These are phyloP conservation scores for Aureobasidium pullulans DNA, from an alignment of 2,329 filamentous ascomycete species.

Conservation along the genomic window DNA sequence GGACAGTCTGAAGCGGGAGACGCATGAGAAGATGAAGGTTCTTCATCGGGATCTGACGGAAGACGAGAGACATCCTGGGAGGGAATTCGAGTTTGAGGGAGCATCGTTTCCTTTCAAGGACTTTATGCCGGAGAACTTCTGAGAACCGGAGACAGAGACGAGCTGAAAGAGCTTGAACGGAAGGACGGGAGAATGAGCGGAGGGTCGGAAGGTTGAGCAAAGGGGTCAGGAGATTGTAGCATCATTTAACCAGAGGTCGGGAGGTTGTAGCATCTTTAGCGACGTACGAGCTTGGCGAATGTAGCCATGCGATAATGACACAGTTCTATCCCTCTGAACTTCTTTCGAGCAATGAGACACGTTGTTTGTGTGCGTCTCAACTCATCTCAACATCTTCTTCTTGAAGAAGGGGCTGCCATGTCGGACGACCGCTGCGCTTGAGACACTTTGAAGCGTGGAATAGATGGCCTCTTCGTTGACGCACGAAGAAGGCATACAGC, in stretches of 20 bases:
- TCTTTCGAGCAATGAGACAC: no score
- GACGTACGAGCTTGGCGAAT: neutral
- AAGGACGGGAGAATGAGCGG: no score
- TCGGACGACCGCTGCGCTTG: slow-evolving; percentile 1
- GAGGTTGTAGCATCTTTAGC: neutral
- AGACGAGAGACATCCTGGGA: neutral
- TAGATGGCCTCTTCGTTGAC: slow-evolving; percentile 52
- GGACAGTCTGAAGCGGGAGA: neutral
- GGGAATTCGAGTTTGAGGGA: neutral
- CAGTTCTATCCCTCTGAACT: neutral
- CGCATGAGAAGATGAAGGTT: neutral
- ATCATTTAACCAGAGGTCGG: no score
- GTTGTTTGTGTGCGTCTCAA: neutral
- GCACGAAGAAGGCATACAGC: slow-evolving; percentile 51
- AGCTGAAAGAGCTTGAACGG: neutral
- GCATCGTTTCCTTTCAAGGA: neutral
- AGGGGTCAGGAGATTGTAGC: no score
- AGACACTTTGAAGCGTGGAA: slow-evolving; percentile 39
- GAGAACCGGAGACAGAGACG: neutral
- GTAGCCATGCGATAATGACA: neutral
- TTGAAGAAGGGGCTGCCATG: neutral
- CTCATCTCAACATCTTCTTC: neutral
- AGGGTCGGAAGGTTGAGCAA: no score
- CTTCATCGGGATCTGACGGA: neutral
- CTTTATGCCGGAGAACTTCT: neutral